Evolutionary conservation across 192 early-diverging fungal species (phyloP), one percentile per base, ranked within the genome.

Genomic region (Coemansia aciculifera): DNA sequence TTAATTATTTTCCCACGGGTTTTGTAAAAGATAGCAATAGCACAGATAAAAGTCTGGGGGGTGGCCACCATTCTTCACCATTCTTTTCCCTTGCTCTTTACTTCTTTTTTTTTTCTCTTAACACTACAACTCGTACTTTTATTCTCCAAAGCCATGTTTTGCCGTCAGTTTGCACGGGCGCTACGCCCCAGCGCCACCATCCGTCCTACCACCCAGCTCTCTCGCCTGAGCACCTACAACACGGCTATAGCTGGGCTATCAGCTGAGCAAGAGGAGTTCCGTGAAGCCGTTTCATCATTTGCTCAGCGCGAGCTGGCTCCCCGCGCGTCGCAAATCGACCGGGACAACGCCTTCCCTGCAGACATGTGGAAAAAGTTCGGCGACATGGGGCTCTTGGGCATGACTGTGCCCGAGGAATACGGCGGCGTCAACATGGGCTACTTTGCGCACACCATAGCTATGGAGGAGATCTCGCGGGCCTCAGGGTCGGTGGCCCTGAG

Each of bases 311-410:
- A 98, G 69, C 84, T 98, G 24, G 87, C 90, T 0, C 91, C 90
- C 2, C 85, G 93, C 7, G 96, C 96, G 6, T 73, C 65, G 5
- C 78, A 87, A 51, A 94, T 98, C 44, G 96, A 98, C 85, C 86
- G 87, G 63, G 78, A 83, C n/a, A 96, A 96, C 69, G 76, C 78
- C 13, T 98, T 98, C 71, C 94, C 94, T 2, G 92, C 89, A 91
- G 94, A 95, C 69, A 95, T 96, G 95, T 98, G 96, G 96, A 89
- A 90, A 73, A 95, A 95, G 77, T 91, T 98, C 72, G 96, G 96
- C 57, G 87, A 91, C 38, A 98, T 98, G 96, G 96, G 96, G 13
- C 83, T 98, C 3, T 75, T 98, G 7, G 96, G 96, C 52, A 87
- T 98, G 62, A 98, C 96, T 21, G 94, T 89, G 6, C 88, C 93